Evolutionary conservation across 2,329 filamentous ascomycete species (phyloP), one percentile per base, ranked within the genome.

Genomic region (Niveomyces coronatus): DNA sequence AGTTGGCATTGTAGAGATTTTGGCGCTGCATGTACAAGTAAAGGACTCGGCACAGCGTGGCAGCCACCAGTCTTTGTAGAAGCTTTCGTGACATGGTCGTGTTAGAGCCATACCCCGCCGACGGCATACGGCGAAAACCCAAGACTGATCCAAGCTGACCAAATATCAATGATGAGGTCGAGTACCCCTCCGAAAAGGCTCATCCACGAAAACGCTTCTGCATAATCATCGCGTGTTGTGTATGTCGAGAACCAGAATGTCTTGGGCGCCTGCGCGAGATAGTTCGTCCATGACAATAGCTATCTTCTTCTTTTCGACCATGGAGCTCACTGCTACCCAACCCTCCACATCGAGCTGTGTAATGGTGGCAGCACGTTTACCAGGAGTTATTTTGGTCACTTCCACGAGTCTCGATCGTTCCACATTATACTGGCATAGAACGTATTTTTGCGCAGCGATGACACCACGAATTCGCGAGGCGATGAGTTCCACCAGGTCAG

Each of bases 371-470:
- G 91, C 88, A 35, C 91, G 82, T 67, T 91, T 94, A 45, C 91
- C 91, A 0, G 91, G 91, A 0, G 91, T 95, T 56, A 96, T 84
- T 49, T 73, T 73, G 32, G 72, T 76, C 8, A 84, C 88, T 22
- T 68, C 65, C 7, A 68, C 53, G 40, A 98, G 74, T 38, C 75
- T 73, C 33, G 63, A 57, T 44, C 88, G 78, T 49, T 84, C 74
- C 42, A 96, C 76, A 64, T 98, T 98, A 71, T 96, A 98, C 56
- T 93, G 87, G 68, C 91, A 96, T 20, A 96, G 76, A 19, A 96
- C 86, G 56, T 84, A 96, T 61, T 79, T 82, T 65, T 98, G 86
- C 9, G 91, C 91, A 29, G 86, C 89, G 55, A 98, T 96, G 46
- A 98, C 88, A 60, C 91, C 91, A 43, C 77, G 75, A 54, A 98